A percentile compares a stretch with the other conserved stretches of the same genome.
Conservation (phyloP, 179 eudicot genomes). For the Actinidia arguta region DNA sequence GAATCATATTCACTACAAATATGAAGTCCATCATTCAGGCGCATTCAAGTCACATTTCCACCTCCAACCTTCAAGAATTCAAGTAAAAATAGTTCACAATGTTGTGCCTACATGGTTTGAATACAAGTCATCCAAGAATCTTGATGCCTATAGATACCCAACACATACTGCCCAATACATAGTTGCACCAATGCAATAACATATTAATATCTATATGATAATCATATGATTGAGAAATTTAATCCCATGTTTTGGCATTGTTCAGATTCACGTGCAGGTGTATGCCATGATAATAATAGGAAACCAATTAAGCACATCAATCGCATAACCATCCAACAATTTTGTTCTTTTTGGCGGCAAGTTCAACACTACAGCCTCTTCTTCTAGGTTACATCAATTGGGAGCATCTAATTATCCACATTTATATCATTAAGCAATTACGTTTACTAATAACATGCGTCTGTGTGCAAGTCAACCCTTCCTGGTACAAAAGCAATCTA, state of each 20-base stretch:
- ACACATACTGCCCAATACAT: background rate
- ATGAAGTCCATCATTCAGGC: too few species aligned
- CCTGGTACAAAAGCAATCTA: background rate
- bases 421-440: background rate
- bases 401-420: background rate
- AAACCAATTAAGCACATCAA: background rate
- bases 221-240: background rate
- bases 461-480: background rate
- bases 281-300: background rate
- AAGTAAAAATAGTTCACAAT: background rate
- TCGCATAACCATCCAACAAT: background rate
- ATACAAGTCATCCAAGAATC: too few species aligned
- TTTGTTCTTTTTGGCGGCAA: background rate
- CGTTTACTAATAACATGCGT: too few species aligned
- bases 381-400: background rate
- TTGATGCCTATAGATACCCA: background rate
- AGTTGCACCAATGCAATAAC: background rate
- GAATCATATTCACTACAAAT: too few species aligned
- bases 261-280: background rate
- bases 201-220: background rate
- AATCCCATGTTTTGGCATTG: background rate
- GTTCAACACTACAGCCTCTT: background rate
- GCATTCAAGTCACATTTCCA: too few species aligned
- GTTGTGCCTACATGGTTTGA: too few species aligned
- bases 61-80: background rate